Base-by-base conservation (phyloP, 768 basidiomycete species). In the Hirschioporus abietinus region DNA sequence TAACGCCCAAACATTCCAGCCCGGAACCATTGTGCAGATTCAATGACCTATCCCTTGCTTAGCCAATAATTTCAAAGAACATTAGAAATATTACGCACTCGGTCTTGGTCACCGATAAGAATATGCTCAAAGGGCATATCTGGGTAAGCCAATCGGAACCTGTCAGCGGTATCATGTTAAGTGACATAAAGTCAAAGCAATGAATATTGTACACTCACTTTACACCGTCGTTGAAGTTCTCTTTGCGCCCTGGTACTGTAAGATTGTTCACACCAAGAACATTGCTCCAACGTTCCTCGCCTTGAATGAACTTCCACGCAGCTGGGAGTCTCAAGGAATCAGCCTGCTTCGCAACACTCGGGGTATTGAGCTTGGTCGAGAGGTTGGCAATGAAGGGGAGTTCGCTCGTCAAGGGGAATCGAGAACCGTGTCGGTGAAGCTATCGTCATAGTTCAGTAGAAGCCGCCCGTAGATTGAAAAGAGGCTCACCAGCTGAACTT, bases 351-450 rank as follows among this genome's bases (percentile, higher is more conserved):
- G 69, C 64, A 10, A 72, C 71, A 12, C 68, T 71, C 24, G 71
- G 65, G 35, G 66, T 66, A 34, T 71, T 72, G 27, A 82, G 76
- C 59, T 76, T 75, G 9, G 68, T 63, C 10, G 75, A 75, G 17
- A 82, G 75, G 62, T 74, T 73, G 9, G 74, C 71, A 63, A 79
- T 74, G 68, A 70, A 77, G n/a, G 67, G 68, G 34, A 76, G 52
- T 73, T 73, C 75, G 61, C 77, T 75, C 20, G 65, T 70, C n/a
- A 71, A 71, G 52, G 78, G 81, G 66, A 73, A 77, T 65, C 79
- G 78, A 63, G 76, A 77, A 10, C 82, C 81, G 65, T 83, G 81
- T 62, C 79, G 69, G 67, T 77, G 78, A 72, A 82, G 74, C 81
- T 81, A 64, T 63, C 60, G 58, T 35, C 30, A 42, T 12, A 36